Evolutionary conservation across 164 flowering plant species (phyloP), one percentile per base, ranked within the genome.

Genomic region (Dillenia turbinata): DNA sequence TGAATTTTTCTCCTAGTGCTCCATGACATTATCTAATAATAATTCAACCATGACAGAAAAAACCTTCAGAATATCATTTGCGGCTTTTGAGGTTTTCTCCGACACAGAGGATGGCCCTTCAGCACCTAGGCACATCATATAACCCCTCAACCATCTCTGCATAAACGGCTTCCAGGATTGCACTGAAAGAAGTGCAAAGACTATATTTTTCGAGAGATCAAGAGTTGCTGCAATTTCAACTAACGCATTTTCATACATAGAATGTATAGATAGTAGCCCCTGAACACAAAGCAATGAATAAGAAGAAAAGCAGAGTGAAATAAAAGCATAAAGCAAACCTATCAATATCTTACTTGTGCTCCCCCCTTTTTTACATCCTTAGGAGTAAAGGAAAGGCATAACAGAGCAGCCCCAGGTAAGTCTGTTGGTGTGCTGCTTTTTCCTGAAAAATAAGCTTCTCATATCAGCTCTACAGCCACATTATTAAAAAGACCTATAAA

Each of bases 131-230:
- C 68, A 66, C 60, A 63, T 65, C 40, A 80, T 59, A 57, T 59
- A 67, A 48, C 79, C 83, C 67, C 73, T 82, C 73, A 90, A 59
- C 99, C 99, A 95, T 19, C 80, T 82, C 24, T 69, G 77, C 90
- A 95, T 73, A 75, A 95, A 95, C 16, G 87, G 63, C 73, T 89
- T 85, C 97, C 96, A 92, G 49, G 99, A 95, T 74, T 95, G 90
- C 73, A 95, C 61, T 11, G 94, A 77, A 17, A 95, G 76, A 65
- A 85, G 76, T 51, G 96, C 97, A 70, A 90, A 19, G 52, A 84
- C 64, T 59, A 82, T 72, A 71, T 85, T 95, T 78, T 97, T 86
- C 69, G 97, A 92, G 19, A 95, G 83, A 60, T 81, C 83, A 67
- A 92, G 79, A 67, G 97, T 88, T 57, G 79, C 72, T 40, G 96